These are phyloP conservation scores for Hypoxylon subgilvum DNA, from an alignment of 495 filamentous ascomycete species.

Conservation along the genomic window DNA sequence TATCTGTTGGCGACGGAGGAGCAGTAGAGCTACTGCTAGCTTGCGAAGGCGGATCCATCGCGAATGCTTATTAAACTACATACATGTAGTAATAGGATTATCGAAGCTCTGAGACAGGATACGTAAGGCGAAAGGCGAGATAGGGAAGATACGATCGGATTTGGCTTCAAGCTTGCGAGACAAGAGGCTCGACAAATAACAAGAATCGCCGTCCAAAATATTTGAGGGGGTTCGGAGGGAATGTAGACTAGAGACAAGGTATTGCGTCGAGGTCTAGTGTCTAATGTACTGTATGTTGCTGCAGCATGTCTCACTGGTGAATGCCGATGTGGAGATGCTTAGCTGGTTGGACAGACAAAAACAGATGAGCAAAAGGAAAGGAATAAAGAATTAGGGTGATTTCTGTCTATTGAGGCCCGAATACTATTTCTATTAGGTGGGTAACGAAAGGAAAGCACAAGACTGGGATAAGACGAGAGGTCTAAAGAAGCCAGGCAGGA, in stretches of 20 bases:
- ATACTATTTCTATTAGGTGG: too few species aligned
- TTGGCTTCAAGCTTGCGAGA: slow-evolving; percentile 11
- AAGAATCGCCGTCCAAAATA: slow-evolving; percentile 4
- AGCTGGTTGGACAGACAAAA: slow-evolving; percentile 20
- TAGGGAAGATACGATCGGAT: slow-evolving; percentile 11
- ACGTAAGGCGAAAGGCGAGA: slow-evolving; percentile 22
- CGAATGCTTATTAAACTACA: slow-evolving; percentile 13
- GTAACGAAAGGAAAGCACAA: too few species aligned
- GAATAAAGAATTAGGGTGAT: slow-evolving; percentile 7
- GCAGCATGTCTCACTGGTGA: slow-evolving; percentile 31
- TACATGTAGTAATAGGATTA: slow-evolving; percentile 28
- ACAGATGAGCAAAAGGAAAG: background rate
- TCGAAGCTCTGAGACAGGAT: slow-evolving; percentile 36
- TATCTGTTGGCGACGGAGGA: slow-evolving; percentile 51
- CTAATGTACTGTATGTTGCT: slow-evolving; percentile 15
- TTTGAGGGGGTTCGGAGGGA: slow-evolving; percentile 19
- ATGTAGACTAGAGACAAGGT: slow-evolving; percentile 19
- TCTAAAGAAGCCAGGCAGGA: background rate
- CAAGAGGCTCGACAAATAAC: slow-evolving; percentile 2
- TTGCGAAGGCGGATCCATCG: slow-evolving; percentile 50
- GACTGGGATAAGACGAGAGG: background rate
- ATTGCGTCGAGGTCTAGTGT: slow-evolving; percentile 31
- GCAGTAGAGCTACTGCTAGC: slow-evolving; percentile 38
- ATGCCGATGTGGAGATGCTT: slow-evolving; percentile 31
- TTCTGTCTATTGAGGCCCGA: too few species aligned